Percentiles rank a stretch among this genome's conserved stretches.
phyloP scores from a whole-genome alignment of 1,284 basidiomycete species.

The Pascua sp. region DNA sequence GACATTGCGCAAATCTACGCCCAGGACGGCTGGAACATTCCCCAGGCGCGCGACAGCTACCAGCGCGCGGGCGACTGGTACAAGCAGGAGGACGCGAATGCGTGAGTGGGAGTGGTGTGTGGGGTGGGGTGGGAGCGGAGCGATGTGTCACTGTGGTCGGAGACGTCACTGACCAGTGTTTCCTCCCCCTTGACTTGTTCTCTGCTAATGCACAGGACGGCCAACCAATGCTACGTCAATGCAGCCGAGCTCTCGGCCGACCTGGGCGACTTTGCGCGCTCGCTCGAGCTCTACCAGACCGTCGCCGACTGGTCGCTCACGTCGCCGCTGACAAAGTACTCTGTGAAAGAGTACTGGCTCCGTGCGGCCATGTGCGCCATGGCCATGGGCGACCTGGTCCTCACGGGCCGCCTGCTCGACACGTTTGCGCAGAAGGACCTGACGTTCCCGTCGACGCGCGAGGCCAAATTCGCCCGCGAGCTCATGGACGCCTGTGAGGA shows the following conservation, averaged over 20 bases:
- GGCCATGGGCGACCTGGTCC: slow-evolving; percentile 82
- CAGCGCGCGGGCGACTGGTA: slow-evolving; percentile 97
- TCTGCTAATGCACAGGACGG: slow-evolving; percentile 63
- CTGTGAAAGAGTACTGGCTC: slow-evolving; percentile 97
- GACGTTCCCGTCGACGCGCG: slow-evolving; percentile 78
- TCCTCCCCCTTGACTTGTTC: neutral
- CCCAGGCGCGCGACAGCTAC: slow-evolving; percentile 77
- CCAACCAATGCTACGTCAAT: slow-evolving; percentile 92
- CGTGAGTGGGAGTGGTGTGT: slow-evolving; percentile 65
- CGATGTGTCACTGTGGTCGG: neutral
- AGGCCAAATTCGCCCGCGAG: slow-evolving; percentile 77
- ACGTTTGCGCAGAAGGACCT: slow-evolving; percentile 71
- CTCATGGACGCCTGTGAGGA: slow-evolving; percentile 75
- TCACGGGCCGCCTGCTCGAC: slow-evolving; percentile 70
- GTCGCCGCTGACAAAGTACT: slow-evolving; percentile 91
- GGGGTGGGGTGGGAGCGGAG: slow-evolving; percentile 48
- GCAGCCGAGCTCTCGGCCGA: slow-evolving; percentile 93
- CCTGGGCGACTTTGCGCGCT: slow-evolving; percentile 75
- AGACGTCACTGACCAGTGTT: neutral
- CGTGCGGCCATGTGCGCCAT: slow-evolving; percentile 82
- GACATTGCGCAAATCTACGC: slow-evolving; percentile 92
- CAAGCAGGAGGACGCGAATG: slow-evolving; percentile 88
- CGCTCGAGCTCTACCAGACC: slow-evolving; percentile 83
- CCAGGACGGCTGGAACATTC: slow-evolving; percentile 55
- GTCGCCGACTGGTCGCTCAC: slow-evolving; percentile 82